Conservation (phyloP, 306 rosid genomes). For the Potentilla sterilis region DNA sequence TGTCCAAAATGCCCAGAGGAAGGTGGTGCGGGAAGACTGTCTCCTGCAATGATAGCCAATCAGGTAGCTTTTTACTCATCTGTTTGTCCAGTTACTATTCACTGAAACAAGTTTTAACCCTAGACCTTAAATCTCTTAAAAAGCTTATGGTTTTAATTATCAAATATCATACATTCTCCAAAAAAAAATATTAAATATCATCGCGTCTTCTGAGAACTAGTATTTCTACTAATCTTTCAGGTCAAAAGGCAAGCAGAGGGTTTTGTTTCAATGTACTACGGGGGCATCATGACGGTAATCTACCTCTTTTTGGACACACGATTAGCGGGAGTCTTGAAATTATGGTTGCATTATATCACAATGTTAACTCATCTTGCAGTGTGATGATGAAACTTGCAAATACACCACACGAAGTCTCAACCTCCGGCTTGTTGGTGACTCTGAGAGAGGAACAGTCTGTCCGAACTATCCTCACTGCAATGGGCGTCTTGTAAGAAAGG, state of each 20-base stretch:
- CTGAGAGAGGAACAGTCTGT: conserved; percentile 93
- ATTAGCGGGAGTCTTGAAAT: neutral
- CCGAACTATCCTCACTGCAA: conserved; percentile 90
- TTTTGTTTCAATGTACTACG: conserved; percentile 70
- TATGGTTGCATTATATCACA: neutral
- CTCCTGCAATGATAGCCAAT: conserved; percentile 77
- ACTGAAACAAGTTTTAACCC: neutral
- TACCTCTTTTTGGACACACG: conserved; percentile 9
- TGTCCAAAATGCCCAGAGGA: conserved; percentile 82
- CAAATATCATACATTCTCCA: neutral
- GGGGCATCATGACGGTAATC: conserved; percentile 68
- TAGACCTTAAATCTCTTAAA: conserved; percentile 4
- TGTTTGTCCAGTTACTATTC: neutral
- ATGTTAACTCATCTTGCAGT: conserved; percentile 45
- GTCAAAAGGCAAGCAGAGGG: conserved; percentile 81
- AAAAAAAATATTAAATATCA: no score
- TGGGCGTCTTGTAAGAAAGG: conserved; percentile 77
- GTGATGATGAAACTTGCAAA: conserved; percentile 94
- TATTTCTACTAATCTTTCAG: conserved; percentile 37
- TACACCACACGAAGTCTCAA: conserved; percentile 68
- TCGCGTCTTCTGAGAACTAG: neutral
- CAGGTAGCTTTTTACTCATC: conserved; percentile 45
- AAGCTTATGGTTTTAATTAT: neutral
- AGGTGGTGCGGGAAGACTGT: conserved; percentile 55
- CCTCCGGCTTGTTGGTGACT: conserved; percentile 73